These are phyloP conservation scores for Taxawa tesnikishii DNA, from an alignment of 2,329 filamentous ascomycete genomes.

Conservation along the genomic window DNA sequence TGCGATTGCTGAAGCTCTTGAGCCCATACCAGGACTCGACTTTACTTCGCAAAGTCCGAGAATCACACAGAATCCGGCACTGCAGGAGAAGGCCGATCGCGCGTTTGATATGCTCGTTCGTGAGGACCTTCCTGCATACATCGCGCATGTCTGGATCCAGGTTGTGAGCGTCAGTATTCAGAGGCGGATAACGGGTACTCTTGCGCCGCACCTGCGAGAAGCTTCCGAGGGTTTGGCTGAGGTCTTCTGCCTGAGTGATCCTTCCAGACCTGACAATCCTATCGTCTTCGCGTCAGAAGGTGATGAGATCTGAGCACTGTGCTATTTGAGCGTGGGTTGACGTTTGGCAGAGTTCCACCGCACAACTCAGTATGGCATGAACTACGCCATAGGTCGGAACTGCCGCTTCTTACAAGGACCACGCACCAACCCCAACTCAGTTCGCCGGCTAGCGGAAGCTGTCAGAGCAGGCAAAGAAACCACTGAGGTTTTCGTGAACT, in stretches of 20 bases:
- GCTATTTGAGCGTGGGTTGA: not conserved
- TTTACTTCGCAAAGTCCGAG: conserved; percentile 41
- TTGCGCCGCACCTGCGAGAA: conserved; percentile 51
- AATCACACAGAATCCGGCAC: conserved; percentile 42
- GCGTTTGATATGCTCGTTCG: conserved; percentile 53
- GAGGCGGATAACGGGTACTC: conserved; percentile 53
- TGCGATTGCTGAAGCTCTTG: conserved; percentile 49
- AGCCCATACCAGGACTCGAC: conserved; percentile 41
- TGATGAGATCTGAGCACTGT: too few species aligned
- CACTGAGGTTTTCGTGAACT: conserved; percentile 65
- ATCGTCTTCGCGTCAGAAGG: conserved; percentile 68
- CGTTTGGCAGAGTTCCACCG: conserved; percentile 50
- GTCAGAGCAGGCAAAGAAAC: conserved; percentile 53
- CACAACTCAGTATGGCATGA: conserved; percentile 63
- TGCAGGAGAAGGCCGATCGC: conserved; percentile 51
- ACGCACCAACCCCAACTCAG: conserved; percentile 51
- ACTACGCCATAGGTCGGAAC: conserved; percentile 62
- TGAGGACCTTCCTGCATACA: conserved; percentile 60
- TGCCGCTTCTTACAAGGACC: conserved; percentile 70
- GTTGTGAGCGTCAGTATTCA: conserved; percentile 59
- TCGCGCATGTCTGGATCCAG: conserved; percentile 56
- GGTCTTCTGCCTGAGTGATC: conserved; percentile 66
- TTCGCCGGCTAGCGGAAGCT: conserved; percentile 50
- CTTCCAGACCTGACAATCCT: conserved; percentile 59
- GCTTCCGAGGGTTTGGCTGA: conserved; percentile 66